Evolutionary conservation across 163 green algal genomes (phyloP), one percentile per base, ranked within the genome.

Genomic region (Scenedesmus sp.): DNA sequence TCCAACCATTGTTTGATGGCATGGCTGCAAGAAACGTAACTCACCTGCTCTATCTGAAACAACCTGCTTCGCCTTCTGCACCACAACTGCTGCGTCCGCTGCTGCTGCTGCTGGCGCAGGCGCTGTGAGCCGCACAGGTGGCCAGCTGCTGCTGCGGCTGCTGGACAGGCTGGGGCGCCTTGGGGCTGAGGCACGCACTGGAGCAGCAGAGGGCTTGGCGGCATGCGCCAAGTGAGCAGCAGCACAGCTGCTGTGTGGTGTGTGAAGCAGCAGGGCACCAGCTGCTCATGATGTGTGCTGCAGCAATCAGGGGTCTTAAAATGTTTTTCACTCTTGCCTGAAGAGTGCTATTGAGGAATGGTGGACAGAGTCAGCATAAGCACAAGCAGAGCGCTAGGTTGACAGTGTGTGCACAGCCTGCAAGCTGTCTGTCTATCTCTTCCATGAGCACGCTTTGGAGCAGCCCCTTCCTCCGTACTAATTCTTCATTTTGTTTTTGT

Each of bases 141-240:
- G 87, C 60, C 54, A 70, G 70, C 73, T 91, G 87, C 73, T 91
- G 54, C 23, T 76, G 23, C 70, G 87, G 23, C 73, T 91, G 54
- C 8, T 85, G 59, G 87, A 91, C 52, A 60, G 87, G 12, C 73
- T 91, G 70, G 87, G 66, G 0, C 52, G 87, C 34, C 55, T 57
- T 2, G 76, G 54, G 20, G 55, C 54, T 13, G 70, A 56, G 4
- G 54, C 74, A 8, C 59, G 73, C 0, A 23, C 70, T 60, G 87
- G 87, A 10, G 87, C 87, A 60, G 87, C 87, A 77, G 87, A 91
- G 9, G 86, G 66, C 26, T 54, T 90, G 73, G 87, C 87, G 62
- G 86, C 87, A 74, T 70, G 52, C 64, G 73, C 18, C 64, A 86
- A 62, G 87, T 91, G 87, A 12, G 67, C 23, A 16, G 66, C 66